A percentile compares a stretch with the other conserved stretches of the same genome.
Conservation (phyloP, 768 basidiomycete genomes). For the Cubamyces lactineus region DNA sequence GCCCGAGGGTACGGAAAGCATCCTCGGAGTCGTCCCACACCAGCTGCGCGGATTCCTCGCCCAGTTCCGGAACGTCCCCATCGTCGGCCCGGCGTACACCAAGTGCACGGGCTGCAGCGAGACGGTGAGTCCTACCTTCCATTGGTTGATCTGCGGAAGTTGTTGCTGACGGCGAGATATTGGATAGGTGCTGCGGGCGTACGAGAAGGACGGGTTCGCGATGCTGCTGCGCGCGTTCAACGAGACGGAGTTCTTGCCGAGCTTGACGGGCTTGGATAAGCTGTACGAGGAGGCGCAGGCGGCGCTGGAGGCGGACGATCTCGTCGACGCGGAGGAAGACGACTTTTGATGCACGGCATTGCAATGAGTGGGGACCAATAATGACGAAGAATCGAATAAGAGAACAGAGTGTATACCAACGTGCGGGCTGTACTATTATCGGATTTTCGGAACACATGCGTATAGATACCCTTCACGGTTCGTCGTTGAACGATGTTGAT, state of each 20-base stretch:
- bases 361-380: not conserved
- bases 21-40: slow-evolving; percentile 90
- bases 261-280: slow-evolving; percentile 57
- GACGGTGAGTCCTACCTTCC: slow-evolving; percentile 44
- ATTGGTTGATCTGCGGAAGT: not conserved
- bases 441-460: no score
- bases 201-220: slow-evolving; percentile 76
- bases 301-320: slow-evolving; percentile 50
- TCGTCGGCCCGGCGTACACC: slow-evolving; percentile 86
- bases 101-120: slow-evolving; percentile 91
- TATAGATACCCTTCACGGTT: no score
- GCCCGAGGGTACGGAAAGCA: slow-evolving; percentile 44
- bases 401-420: not conserved
- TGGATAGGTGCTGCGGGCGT: slow-evolving; percentile 75
- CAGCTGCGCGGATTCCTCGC: slow-evolving; percentile 90
- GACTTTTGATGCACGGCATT: slow-evolving; percentile 18
- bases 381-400: not conserved
- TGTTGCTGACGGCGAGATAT: not conserved
- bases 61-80: slow-evolving; percentile 81
- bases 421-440: no score
- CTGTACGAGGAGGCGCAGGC: slow-evolving; percentile 56
- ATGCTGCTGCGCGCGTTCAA: slow-evolving; percentile 86
- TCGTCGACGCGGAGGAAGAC: slow-evolving; percentile 49
- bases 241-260: slow-evolving; percentile 71
- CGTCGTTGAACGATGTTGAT: no score